A percentile compares a stretch with the other conserved stretches of the same genome.
These are phyloP conservation scores for Tricholoma saponaceum DNA, from an alignment of 768 basidiomycete genomes.

Conservation along the genomic window DNA sequence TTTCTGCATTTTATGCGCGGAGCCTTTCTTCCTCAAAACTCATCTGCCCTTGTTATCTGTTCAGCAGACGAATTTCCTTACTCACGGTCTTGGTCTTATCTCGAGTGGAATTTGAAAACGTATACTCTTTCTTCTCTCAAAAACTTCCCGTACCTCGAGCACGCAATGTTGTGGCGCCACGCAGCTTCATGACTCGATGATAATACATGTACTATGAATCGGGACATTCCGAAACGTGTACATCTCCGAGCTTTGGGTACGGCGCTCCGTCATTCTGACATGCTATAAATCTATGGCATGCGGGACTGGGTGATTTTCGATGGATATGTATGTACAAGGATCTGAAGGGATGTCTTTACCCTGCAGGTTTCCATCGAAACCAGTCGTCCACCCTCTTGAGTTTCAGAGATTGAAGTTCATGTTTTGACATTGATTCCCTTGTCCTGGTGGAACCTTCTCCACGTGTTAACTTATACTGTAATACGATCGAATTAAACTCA, in stretches of 20 bases:
- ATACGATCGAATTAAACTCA: background rate
- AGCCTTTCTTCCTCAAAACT: constrained; percentile 3
- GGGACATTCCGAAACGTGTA: constrained; percentile 6
- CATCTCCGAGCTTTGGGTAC: background rate
- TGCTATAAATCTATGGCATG: background rate
- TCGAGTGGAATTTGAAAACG: background rate
- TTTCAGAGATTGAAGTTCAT: background rate
- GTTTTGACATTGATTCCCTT: background rate
- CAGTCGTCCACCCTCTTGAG: background rate
- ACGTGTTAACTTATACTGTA: background rate
- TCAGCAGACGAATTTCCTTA: background rate
- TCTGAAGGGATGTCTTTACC: constrained; percentile 1
- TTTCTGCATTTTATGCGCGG: background rate
- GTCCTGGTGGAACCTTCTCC: background rate
- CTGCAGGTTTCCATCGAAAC: constrained; percentile 2
- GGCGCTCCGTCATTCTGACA: constrained; percentile 9
- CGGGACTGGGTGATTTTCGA: background rate
- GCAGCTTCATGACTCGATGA: background rate
- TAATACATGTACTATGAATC: background rate
- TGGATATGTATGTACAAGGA: background rate
- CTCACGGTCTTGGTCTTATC: constrained; percentile 3
- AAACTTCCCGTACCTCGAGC: background rate
- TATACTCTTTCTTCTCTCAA: background rate
- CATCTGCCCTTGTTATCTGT: background rate
- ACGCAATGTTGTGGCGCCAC: background rate